Conservation (phyloP, 2,329 filamentous ascomycete species). For the Ophiostoma sp. region DNA sequence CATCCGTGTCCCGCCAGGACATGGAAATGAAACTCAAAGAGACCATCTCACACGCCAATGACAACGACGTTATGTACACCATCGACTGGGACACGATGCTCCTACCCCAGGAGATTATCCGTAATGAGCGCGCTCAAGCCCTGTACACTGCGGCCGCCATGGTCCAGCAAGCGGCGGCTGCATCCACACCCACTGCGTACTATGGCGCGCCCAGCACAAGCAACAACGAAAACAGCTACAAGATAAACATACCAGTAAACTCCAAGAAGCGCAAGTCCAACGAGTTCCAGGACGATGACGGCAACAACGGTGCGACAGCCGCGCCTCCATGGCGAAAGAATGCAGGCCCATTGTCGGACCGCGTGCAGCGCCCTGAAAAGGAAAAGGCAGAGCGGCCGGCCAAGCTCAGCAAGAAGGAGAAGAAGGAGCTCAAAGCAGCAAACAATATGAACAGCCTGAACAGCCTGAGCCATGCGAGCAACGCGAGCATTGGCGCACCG, state of each 20-base stretch:
- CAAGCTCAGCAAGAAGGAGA: constrained; percentile 24
- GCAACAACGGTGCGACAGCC: constrained; percentile 29
- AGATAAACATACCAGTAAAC: constrained; percentile 24
- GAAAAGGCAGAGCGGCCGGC: constrained; percentile 31
- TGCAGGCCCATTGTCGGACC: constrained; percentile 61
- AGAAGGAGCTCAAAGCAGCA: constrained; percentile 20
- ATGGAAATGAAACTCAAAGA: constrained; percentile 81
- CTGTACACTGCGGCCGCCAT: constrained; percentile 21
- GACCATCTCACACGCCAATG: constrained; percentile 77
- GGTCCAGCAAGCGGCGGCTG: constrained; percentile 14
- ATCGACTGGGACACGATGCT: constrained; percentile 81
- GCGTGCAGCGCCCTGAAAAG: constrained; percentile 47
- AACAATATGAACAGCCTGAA: constrained; percentile 6
- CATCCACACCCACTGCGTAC: constrained; percentile 21
- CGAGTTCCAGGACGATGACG: constrained; percentile 49
- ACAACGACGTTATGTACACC: constrained; percentile 62
- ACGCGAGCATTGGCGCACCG: constrained; percentile 29
- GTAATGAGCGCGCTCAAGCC: constrained; percentile 53
- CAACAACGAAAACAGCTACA: constrained; percentile 4
- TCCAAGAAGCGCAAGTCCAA: constrained; percentile 79
- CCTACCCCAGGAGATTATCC: constrained; percentile 78
- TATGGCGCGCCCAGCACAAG: constrained; percentile 8
- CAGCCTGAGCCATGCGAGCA: not conserved
- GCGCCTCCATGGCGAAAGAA: constrained; percentile 69
- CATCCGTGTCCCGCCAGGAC: constrained; percentile 58